phyloP scores from a whole-genome alignment of 768 basidiomycete species.

The Psilocybe azurescens region DNA sequence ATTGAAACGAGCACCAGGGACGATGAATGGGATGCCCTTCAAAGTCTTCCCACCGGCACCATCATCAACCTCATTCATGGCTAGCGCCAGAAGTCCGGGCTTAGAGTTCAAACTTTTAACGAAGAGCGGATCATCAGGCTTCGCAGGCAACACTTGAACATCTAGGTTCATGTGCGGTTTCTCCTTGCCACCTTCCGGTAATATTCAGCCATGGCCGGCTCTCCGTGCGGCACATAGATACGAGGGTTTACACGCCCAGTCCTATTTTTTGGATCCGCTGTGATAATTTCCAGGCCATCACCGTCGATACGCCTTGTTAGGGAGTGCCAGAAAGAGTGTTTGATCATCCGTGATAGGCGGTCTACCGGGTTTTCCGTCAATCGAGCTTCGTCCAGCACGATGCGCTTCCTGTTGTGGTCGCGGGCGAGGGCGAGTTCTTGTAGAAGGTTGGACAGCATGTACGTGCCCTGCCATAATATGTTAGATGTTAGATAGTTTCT shows the following conservation, averaged over 20 bases:
- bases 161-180: conserved; percentile 95
- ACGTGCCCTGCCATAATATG: conserved; percentile 74
- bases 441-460: conserved; percentile 98
- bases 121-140: conserved; percentile 85
- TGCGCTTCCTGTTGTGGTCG: conserved; percentile 93
- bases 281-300: conserved; percentile 96
- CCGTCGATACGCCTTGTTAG: conserved; percentile 96
- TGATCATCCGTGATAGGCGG: conserved; percentile 96
- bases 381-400: conserved; percentile 98
- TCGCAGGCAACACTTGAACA: conserved; percentile 86
- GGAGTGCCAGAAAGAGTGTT: conserved; percentile 97
- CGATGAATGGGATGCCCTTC: conserved; percentile 96
- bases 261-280: conserved; percentile 97
- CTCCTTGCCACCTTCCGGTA: conserved; percentile 88
- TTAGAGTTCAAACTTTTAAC: conserved; percentile 94
- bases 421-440: conserved; percentile 97
- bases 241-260: conserved; percentile 88
- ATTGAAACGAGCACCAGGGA: conserved; percentile 94
- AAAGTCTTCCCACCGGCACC: conserved; percentile 78
- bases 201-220: conserved; percentile 94
- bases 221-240: conserved; percentile 94
- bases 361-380: conserved; percentile 98
- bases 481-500: conserved; percentile 9
- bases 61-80: conserved; percentile 92
- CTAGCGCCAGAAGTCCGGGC: conserved; percentile 92